Evolutionary conservation across 169 alveolate genomes (phyloP).

Genomic region (Plasmodium fragile): DNA sequence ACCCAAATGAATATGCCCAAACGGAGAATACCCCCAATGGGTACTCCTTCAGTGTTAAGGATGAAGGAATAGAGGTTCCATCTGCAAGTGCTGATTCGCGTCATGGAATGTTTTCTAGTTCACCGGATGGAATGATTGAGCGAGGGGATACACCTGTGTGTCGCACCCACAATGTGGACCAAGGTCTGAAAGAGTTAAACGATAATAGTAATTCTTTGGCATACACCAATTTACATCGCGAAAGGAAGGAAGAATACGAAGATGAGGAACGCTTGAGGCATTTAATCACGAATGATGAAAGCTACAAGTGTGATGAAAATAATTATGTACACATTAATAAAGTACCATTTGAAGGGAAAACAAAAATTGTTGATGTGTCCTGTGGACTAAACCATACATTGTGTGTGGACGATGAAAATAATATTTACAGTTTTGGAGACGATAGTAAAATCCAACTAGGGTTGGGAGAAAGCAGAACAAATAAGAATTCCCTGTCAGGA

Average conservation of each 20-base stretch:
- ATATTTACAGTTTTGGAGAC: constrained; percentile 74
- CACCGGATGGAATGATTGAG: not conserved
- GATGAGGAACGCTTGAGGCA: not conserved
- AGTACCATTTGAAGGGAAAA: constrained; percentile 60
- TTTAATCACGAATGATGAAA: not conserved
- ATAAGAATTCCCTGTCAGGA: constrained; percentile 72
- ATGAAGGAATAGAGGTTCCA: not conserved
- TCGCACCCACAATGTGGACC: not conserved
- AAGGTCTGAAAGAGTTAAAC: not conserved
- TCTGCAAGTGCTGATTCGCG: not conserved
- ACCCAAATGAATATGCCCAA: not conserved
- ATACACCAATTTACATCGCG: not conserved
- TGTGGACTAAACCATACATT: constrained; percentile 71
- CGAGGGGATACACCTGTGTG: not conserved
- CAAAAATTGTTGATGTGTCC: constrained; percentile 65
- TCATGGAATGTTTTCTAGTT: not conserved
- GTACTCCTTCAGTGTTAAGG: not conserved
- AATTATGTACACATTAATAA: constrained; percentile 46
- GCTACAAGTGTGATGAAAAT: constrained; percentile 6
- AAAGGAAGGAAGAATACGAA: not conserved
- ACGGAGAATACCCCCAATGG: not conserved
- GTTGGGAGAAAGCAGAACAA: constrained; percentile 74
- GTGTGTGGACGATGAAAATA: constrained; percentile 65
- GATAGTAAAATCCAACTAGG: constrained; percentile 76
- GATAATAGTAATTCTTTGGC: not conserved